Conservation (phyloP, 2,329 filamentous ascomycete genomes). For the Grosmannia clavigera region DNA sequence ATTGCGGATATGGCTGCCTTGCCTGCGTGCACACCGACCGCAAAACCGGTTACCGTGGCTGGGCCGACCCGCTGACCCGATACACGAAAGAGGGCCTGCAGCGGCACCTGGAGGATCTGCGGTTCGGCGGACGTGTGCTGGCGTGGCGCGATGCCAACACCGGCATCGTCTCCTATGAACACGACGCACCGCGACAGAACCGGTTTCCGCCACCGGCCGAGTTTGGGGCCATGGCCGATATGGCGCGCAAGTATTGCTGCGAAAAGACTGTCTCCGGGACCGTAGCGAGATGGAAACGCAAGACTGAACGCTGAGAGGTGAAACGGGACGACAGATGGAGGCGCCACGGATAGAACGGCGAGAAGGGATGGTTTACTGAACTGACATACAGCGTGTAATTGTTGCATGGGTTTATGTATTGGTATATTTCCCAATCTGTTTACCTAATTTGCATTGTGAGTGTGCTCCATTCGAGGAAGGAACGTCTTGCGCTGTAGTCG, state of each 20-base stretch:
- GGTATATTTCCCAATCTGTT: too few species aligned
- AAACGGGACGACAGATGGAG: background rate
- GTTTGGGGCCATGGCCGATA: conserved; percentile 9
- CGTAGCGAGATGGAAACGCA: background rate
- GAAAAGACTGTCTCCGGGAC: background rate
- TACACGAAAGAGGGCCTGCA: conserved; percentile 9
- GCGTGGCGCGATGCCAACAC: conserved; percentile 1
- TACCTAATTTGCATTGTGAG: too few species aligned
- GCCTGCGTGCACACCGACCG: conserved; percentile 10
- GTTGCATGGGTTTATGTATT: too few species aligned
- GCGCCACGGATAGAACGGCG: background rate
- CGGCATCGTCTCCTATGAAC: conserved; percentile 4
- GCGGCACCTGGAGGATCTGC: conserved; percentile 8
- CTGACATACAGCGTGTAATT: too few species aligned
- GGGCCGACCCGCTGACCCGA: conserved; percentile 10
- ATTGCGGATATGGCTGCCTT: conserved; percentile 9
- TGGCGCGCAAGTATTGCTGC: conserved; percentile 7
- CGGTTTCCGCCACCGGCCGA: conserved; percentile 9
- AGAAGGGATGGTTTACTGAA: too few species aligned
- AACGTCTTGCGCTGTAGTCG: too few species aligned
- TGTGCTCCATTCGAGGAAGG: too few species aligned
- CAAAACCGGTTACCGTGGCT: conserved; percentile 6
- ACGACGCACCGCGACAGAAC: conserved; percentile 7
- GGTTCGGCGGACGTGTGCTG: conserved; percentile 10
- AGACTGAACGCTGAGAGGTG: background rate